Base-by-base conservation (phyloP, 371 early-diverging fungal species). In the Choanephora cucurbitarum region DNA sequence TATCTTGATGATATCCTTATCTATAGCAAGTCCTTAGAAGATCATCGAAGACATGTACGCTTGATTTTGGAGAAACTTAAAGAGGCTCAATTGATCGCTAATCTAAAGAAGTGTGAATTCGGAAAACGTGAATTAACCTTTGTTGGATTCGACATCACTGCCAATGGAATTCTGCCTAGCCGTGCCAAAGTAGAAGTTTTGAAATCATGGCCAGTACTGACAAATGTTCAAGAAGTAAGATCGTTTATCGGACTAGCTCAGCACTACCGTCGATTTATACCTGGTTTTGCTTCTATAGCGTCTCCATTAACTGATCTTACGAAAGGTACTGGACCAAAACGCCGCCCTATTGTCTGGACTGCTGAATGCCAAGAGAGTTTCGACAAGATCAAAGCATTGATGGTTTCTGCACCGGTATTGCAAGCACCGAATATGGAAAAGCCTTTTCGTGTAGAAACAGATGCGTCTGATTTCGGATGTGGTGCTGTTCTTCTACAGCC, bases 1-100 rank as follows among this genome's bases (percentile, higher is more conserved):
- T 86, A 79, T 37, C 39, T 85, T 0, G 83, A 88, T 45, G 81
- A 84, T 52, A 79, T 84, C 5, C 47, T 82, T 0, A 77, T 88
- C 34, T 83, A 61, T 57, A 72, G 70, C 9, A 49, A 66, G n/a
- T 70, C 59, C n/a, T 17, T 34, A 17, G 64, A 72, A 9, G 73
- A 80, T 14, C 83, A 85, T 44, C 15, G 44, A 1, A 2, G 22
- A 9, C 72, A 81, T 55, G 31, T 81, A 15, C n/a, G 51, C 5
- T 31, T 22, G 1, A 76, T 83, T 8, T 51, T 83, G 0, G 9
- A 58, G 0, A 44, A 55, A 8, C 64, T 86, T 9, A 18, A 45
- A 4, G 10, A 73, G 14, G 40, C 69, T 10, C 17, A 60, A 1
- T 47, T 85, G 8, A 65, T 58, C 5, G 60, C 49, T 1, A 80